Percentiles rank a stretch among this genome's conserved stretches.
Evolutionary conservation across 176 grass and related monocot species (phyloP).

Genomic region (Thinopyrum elongatum): DNA sequence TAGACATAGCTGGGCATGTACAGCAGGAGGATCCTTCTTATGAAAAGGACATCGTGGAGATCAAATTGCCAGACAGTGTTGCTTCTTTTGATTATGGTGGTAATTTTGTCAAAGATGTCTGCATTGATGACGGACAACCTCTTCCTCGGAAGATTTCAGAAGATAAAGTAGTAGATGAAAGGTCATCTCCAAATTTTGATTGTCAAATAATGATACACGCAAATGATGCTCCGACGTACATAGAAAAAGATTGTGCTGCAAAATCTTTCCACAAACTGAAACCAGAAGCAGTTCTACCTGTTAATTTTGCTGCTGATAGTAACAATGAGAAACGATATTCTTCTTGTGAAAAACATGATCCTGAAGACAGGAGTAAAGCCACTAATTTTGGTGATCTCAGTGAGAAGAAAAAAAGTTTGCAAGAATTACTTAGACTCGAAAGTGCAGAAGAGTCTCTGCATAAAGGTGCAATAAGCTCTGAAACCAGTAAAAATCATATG

Average conservation of each 20-base stretch:
- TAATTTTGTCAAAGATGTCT: conserved; percentile 82
- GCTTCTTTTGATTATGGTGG: conserved; percentile 27
- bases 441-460: conserved; percentile 39
- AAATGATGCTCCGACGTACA: conserved; percentile 16
- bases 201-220: conserved; percentile 15
- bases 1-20: conserved; percentile 31
- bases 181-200: conserved; percentile 18
- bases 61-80: conserved; percentile 48
- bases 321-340: conserved; percentile 16
- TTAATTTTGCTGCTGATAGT: conserved; percentile 17
- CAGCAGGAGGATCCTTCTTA: conserved; percentile 34
- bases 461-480: conserved; percentile 5
- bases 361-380: background rate
- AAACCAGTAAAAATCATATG: conserved; percentile 32
- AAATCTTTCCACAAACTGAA: conserved; percentile 19
- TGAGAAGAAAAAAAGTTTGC: conserved; percentile 39
- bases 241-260: conserved; percentile 16
- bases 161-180: conserved; percentile 34
- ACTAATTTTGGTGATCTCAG: background rate
- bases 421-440: conserved; percentile 54
- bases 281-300: conserved; percentile 13
- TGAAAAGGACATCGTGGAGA: conserved; percentile 70
- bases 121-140: conserved; percentile 55
- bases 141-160: conserved; percentile 25
- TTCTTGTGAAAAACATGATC: conserved; percentile 1